phyloP scores from a whole-genome alignment of 768 basidiomycete species.

The Russula olivacea region DNA sequence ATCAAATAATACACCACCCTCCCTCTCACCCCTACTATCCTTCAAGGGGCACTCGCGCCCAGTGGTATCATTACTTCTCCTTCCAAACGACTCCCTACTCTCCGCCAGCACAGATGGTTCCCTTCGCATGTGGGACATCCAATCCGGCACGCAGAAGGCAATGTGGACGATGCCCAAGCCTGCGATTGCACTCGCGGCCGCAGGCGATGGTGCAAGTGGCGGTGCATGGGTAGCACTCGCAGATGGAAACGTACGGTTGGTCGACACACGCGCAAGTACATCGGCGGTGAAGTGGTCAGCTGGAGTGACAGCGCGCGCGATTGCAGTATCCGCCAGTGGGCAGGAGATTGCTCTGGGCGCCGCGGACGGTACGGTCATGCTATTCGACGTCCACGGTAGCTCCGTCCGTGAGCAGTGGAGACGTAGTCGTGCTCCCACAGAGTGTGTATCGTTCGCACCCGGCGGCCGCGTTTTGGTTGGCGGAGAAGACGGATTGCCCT shows the following conservation, averaged over 20 bases:
- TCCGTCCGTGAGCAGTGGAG: slow-evolving; percentile 15
- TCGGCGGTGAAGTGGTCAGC: slow-evolving; percentile 2
- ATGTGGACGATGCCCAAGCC: slow-evolving; percentile 15
- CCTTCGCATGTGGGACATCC: slow-evolving; percentile 22
- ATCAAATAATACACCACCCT: not conserved
- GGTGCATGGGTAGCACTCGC: slow-evolving; percentile 18
- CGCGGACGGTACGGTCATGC: slow-evolving; percentile 8
- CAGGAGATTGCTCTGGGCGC: slow-evolving; percentile 17
- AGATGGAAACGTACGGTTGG: slow-evolving; percentile 10
- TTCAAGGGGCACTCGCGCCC: slow-evolving; percentile 19
- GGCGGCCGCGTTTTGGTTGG: slow-evolving; percentile 18
- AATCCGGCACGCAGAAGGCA: slow-evolving; percentile 11
- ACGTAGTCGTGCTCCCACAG: slow-evolving; percentile 15
- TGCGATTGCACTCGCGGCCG: slow-evolving; percentile 1
- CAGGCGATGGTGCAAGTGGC: not conserved
- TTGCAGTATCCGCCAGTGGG: slow-evolving; percentile 11
- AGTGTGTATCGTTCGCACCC: slow-evolving; percentile 8
- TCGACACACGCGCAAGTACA: slow-evolving; percentile 18
- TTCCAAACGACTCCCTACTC: slow-evolving; percentile 10
- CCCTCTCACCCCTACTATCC: slow-evolving; percentile 14
- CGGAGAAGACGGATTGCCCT: slow-evolving; percentile 25
- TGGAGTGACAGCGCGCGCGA: slow-evolving; percentile 13
- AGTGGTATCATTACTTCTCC: slow-evolving; percentile 17
- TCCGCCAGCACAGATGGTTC: slow-evolving; percentile 21
- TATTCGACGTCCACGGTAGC: slow-evolving; percentile 18